These are phyloP conservation scores for Aureobasidium zeae DNA, from an alignment of 2,329 filamentous ascomycete species.

Conservation along the genomic window DNA sequence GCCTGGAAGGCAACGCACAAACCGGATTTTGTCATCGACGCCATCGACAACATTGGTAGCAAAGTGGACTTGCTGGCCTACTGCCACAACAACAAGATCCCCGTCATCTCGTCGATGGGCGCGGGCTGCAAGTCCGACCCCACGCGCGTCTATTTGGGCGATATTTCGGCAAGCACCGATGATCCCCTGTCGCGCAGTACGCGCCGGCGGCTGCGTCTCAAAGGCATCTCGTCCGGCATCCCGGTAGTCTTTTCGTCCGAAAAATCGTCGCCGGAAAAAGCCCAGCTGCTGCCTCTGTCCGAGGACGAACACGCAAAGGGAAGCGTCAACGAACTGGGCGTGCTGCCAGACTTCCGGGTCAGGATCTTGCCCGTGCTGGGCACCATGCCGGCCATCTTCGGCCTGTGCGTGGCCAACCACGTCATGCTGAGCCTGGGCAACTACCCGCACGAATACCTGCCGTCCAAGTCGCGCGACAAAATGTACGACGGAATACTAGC, in stretches of 20 bases:
- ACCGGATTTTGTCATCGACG: slow-evolving; percentile 88
- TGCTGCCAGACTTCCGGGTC: slow-evolving; percentile 85
- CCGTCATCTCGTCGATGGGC: slow-evolving; percentile 90
- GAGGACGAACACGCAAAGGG: slow-evolving; percentile 86
- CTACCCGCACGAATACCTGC: slow-evolving; percentile 78
- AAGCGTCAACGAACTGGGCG: slow-evolving; percentile 73
- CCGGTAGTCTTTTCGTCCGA: slow-evolving; percentile 90
- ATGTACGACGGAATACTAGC: slow-evolving; percentile 80
- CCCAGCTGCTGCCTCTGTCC: slow-evolving; percentile 72
- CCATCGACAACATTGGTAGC: slow-evolving; percentile 96
- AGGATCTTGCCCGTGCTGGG: slow-evolving; percentile 91
- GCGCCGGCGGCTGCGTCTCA: slow-evolving; percentile 62
- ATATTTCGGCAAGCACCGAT: slow-evolving; percentile 80
- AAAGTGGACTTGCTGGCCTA: slow-evolving; percentile 87
- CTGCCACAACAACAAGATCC: slow-evolving; percentile 67
- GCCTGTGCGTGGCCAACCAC: slow-evolving; percentile 84
- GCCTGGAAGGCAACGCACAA: slow-evolving; percentile 52
- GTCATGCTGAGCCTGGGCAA: slow-evolving; percentile 72
- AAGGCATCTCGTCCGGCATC: slow-evolving; percentile 75
- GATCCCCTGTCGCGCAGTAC: slow-evolving; percentile 83
- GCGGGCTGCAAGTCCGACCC: slow-evolving; percentile 86
- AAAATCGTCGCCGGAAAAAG: slow-evolving; percentile 82
- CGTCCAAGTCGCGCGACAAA: slow-evolving; percentile 75
- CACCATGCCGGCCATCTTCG: slow-evolving; percentile 96
- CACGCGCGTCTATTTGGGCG: slow-evolving; percentile 78